A percentile compares a stretch with the other conserved stretches of the same genome.
Conservation (phyloP, 345 rosid species). For the Iberis pinnata region DNA sequence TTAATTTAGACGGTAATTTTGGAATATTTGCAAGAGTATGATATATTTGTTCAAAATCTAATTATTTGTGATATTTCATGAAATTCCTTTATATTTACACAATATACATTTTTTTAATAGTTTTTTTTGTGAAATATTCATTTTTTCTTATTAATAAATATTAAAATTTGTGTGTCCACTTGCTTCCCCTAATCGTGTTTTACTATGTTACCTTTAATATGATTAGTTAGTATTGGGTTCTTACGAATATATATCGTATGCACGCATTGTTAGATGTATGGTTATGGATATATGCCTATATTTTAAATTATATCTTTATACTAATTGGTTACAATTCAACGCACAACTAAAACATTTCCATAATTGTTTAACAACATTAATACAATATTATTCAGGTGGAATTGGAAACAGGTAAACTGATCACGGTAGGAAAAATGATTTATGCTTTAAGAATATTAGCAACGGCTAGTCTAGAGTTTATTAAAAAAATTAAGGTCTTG, state of each 20-base stretch:
- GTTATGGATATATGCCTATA: background rate
- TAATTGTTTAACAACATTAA: background rate
- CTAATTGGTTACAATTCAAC: slow-evolving; percentile 12
- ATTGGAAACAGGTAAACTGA: slow-evolving; percentile 4
- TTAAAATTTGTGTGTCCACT: slow-evolving; percentile 4
- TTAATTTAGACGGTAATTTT: too few species aligned
- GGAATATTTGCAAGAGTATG: too few species aligned
- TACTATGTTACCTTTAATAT: slow-evolving; percentile 11
- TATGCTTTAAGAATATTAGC: too few species aligned
- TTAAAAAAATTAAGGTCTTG: too few species aligned
- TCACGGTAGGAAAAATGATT: too few species aligned
- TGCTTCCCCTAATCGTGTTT: slow-evolving; percentile 5
- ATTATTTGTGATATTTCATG: too few species aligned
- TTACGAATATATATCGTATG: slow-evolving; percentile 21
- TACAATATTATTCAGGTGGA: background rate
- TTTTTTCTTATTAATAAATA: background rate
- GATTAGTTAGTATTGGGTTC: slow-evolving; percentile 17
- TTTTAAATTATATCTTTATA: background rate
- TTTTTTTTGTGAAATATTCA: too few species aligned
- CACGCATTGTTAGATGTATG: slow-evolving; percentile 22
- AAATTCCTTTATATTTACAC: too few species aligned
- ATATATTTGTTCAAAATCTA: too few species aligned
- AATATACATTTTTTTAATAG: too few species aligned
- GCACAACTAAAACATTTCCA: slow-evolving; percentile 2
- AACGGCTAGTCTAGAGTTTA: too few species aligned